Evolutionary conservation across 495 filamentous ascomycete genomes (phyloP).

Genomic region (Podospora conica): DNA sequence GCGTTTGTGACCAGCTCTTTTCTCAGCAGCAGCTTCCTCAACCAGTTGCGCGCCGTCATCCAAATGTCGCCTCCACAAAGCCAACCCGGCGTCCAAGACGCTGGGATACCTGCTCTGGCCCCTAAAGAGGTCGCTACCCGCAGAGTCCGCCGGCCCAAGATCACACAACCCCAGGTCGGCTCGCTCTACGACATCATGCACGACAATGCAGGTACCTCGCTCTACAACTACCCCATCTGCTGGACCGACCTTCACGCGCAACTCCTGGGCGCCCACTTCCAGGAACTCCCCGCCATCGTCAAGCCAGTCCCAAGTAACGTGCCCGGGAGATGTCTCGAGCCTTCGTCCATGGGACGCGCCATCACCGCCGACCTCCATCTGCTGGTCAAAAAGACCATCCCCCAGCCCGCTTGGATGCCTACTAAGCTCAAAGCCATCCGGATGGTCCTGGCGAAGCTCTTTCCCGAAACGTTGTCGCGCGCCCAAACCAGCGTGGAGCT

Average conservation of each 20-base stretch:
- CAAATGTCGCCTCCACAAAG: constrained; percentile 26
- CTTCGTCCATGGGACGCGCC: constrained; percentile 21
- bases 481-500: constrained; percentile 26
- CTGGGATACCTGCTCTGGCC: background rate
- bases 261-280: constrained; percentile 36
- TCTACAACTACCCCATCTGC: constrained; percentile 38
- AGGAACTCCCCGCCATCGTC: constrained; percentile 24
- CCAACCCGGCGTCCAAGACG: constrained; percentile 7
- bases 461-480: constrained; percentile 25
- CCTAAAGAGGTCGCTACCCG: background rate
- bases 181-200: constrained; percentile 45
- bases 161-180: constrained; percentile 32
- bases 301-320: constrained; percentile 28
- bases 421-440: constrained; percentile 30
- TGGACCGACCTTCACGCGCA: constrained; percentile 42
- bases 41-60: constrained; percentile 29
- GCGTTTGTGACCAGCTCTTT: constrained; percentile 20
- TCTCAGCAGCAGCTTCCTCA: constrained; percentile 26
- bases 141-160: constrained; percentile 5
- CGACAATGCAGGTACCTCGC: constrained; percentile 33
- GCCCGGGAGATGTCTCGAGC: constrained; percentile 15
- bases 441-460: constrained; percentile 30
- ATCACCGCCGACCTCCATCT: constrained; percentile 29
- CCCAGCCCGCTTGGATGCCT: background rate
- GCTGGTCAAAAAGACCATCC: constrained; percentile 22